These are phyloP conservation scores for Puccinia coronata DNA, from an alignment of 1,284 basidiomycete genomes.

Conservation along the genomic window DNA sequence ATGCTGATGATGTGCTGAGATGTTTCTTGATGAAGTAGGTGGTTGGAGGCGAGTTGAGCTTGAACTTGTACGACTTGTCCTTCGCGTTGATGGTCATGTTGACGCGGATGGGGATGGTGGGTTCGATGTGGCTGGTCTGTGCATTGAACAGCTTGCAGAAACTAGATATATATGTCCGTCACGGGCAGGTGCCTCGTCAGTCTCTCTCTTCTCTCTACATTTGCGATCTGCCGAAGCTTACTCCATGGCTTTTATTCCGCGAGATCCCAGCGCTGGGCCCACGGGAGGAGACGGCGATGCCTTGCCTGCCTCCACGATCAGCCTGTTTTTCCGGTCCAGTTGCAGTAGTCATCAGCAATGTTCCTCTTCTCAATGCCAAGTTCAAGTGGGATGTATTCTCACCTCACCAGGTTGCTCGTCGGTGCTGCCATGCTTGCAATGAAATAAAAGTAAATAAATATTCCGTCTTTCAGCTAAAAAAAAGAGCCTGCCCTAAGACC, in stretches of 20 bases:
- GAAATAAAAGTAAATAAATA: no score
- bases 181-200: not conserved
- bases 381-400: not conserved
- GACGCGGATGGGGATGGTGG: constrained; percentile 84
- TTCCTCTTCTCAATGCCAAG: not conserved
- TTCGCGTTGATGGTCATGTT: constrained; percentile 82
- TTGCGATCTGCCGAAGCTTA: constrained; percentile 60
- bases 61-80: constrained; percentile 91
- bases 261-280: constrained; percentile 93
- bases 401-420: constrained; percentile 20
- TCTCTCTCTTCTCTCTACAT: not conserved
- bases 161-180: not conserved
- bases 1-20: constrained; percentile 73
- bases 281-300: constrained; percentile 94
- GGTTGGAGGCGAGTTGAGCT: constrained; percentile 87
- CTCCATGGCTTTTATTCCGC: constrained; percentile 99
- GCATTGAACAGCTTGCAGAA: constrained; percentile 50
- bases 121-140: constrained; percentile 60
- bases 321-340: constrained; percentile 59
- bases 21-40: constrained; percentile 86
- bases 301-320: constrained; percentile 89
- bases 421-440: constrained; percentile 9
- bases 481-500: no score
- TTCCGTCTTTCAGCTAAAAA: no score
- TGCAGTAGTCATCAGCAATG: not conserved